Base-by-base conservation (phyloP, 106 monocot genomes). In the Dendrobium catenatum region DNA sequence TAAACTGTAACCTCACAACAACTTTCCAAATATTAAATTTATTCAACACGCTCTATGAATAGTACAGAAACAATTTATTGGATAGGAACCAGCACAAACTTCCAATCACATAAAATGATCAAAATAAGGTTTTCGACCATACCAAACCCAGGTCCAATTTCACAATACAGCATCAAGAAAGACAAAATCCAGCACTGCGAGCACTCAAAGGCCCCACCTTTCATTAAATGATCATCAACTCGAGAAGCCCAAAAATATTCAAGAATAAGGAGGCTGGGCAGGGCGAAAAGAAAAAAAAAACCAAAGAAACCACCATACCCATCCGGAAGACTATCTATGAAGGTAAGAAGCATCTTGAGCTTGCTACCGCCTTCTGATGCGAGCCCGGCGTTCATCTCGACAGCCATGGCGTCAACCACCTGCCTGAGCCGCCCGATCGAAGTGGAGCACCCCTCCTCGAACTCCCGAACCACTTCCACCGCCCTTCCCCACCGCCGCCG, bases 301-400 rank as follows among this genome's bases (percentile, higher is more conserved):
- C 6, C 3, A 72, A 72, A 74, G 74, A 44, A 43, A 49, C 49
- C 48, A 49, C 4, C 76, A 27, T 86, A 93, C 93, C 93, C 93
- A 82, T 73, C 59, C 33, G 93, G 93, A 24, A 93, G 88, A 10
- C 51, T 55, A 42, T 93, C 88, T 54, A 93, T 78, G 85, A 83
- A 93, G 76, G 93, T 88, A 49, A 93, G 88, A 15, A 88, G 85
- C 93, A 93, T 93, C 84, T 88, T 90, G 51, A 93, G 93, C 83
- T 93, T 93, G 85, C 93, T 93, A 22, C 90, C 93, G 1, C 93
- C 93, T 59, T 93, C 90, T 6, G 93, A 93, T 2, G 93, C 93
- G 73, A 93, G 86, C 0, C 93, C 93, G 27, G 93, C 93, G 85
- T 93, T 88, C 93, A 93, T 93, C 93, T 93, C 93, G 16, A 93